Conservation (phyloP, 768 basidiomycete genomes). For the Clavulina sp. region DNA sequence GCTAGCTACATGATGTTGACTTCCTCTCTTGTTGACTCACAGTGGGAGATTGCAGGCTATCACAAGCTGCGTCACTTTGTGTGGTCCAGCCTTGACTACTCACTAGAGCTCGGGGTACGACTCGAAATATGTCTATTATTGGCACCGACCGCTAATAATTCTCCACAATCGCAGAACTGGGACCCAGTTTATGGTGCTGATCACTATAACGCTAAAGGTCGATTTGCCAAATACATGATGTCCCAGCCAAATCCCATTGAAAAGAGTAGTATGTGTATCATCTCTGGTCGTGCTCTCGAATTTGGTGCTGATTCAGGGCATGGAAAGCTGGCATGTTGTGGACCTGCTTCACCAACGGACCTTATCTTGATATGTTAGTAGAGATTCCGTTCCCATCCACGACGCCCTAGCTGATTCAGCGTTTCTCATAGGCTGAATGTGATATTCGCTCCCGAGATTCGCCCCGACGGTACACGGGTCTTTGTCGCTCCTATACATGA, state of each 20-base stretch:
- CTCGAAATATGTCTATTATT: neutral
- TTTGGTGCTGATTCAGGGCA: too few relatives aligned
- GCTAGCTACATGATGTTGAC: too few relatives aligned
- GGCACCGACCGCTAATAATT: neutral
- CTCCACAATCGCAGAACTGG: slow-evolving; percentile 5
- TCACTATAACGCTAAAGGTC: slow-evolving; percentile 27
- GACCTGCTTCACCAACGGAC: slow-evolving; percentile 24
- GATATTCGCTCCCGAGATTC: too few relatives aligned
- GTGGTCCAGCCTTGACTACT: slow-evolving; percentile 27
- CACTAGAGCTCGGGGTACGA: slow-evolving; percentile 20
- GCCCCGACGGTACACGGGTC: too few relatives aligned
- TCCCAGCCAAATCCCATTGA: slow-evolving; percentile 23
- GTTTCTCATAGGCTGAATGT: too few relatives aligned
- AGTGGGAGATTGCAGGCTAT: slow-evolving; percentile 2
- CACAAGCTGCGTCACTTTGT: slow-evolving; percentile 12
- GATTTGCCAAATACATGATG: slow-evolving; percentile 24
- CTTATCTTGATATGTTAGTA: slow-evolving; percentile 27
- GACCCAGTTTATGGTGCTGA: slow-evolving; percentile 21
- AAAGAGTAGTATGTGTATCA: too few relatives aligned
- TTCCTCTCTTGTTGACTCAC: too few relatives aligned
- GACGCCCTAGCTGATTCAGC: too few relatives aligned
- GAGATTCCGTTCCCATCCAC: too few relatives aligned
- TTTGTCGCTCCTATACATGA: too few relatives aligned
- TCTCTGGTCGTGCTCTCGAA: too few relatives aligned
- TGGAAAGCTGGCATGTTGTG: too few relatives aligned